Conservation (phyloP, 768 basidiomycete species). For the Plicaturopsis crispa region DNA sequence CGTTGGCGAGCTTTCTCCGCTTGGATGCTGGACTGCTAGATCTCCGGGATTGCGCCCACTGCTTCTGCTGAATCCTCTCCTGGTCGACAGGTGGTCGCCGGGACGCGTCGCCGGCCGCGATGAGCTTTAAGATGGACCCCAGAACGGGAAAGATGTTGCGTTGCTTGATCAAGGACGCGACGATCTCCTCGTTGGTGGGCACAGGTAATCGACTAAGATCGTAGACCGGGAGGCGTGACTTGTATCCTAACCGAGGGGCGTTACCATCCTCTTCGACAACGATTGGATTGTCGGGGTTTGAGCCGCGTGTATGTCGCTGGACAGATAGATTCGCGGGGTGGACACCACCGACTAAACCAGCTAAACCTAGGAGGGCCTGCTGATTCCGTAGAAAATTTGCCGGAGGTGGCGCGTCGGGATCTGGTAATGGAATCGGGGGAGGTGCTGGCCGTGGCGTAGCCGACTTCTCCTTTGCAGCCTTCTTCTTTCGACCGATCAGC, state of each 20-base stretch:
- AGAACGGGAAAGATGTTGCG: conserved; percentile 63
- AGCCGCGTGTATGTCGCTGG: conserved; percentile 36
- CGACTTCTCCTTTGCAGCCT: conserved; percentile 26
- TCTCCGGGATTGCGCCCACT: no score
- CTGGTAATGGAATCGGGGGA: conserved; percentile 56
- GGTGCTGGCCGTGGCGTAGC: conserved; percentile 38
- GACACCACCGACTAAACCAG: conserved; percentile 62
- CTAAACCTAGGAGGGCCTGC: conserved; percentile 60
- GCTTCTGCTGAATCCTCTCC: background rate
- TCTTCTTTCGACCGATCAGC: conserved; percentile 17
- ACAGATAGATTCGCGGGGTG: conserved; percentile 45
- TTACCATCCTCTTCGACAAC: conserved; percentile 55
- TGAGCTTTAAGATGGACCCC: conserved; percentile 51
- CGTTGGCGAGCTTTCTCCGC: conserved; percentile 54
- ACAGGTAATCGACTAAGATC: conserved; percentile 27
- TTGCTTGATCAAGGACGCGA: conserved; percentile 51
- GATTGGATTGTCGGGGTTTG: conserved; percentile 57
- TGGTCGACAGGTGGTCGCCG: conserved; percentile 3
- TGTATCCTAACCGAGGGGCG: conserved; percentile 14
- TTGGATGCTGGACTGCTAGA: conserved; percentile 42
- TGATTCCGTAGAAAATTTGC: conserved; percentile 70
- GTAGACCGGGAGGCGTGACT: conserved; percentile 10
- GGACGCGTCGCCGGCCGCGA: conserved; percentile 27
- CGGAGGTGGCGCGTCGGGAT: conserved; percentile 53
- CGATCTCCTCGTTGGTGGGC: conserved; percentile 51